Evolutionary conservation across 2,329 filamentous ascomycete species (phyloP), one percentile per base, ranked within the genome.

Genomic region (Corniculantispora saksenae): DNA sequence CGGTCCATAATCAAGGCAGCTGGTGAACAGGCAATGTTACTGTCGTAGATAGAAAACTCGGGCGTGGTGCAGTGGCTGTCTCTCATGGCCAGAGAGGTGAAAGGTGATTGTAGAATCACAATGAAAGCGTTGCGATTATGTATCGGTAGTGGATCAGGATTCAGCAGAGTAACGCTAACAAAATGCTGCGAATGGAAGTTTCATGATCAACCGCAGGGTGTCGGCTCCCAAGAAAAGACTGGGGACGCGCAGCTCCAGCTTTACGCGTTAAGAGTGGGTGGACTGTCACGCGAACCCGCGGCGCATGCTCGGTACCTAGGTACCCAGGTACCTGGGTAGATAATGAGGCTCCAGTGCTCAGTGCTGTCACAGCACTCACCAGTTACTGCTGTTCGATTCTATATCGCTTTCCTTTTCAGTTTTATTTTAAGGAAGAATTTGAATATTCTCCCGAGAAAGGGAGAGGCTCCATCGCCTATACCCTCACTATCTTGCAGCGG

Each of bases 1-100:
- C 72, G 72, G 69, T 72, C 73, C 76, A 77, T 78, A 75, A 66
- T 71, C 71, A 23, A 65, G 56, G 56, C 48, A 65, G 17, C 48
- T 29, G 25, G 63, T 56, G 50, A 56, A 69, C 29, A 19, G 10
- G 43, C 43, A 45, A 38, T 51, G 43, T 27, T 35, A 35, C 29
- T 43, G 48, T 45, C 27, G n/a, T 45, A 10, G 32, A 23, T 47
- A 25, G 51, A 19, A 50, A 55, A 27, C 38, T 56, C 51, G 43
- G 60, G 48, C 19, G 19, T 8, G 21, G 19, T 13, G 21, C 56
- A 38, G 9, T 19, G 40, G 19, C 32, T 50, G 35, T 55, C 8
- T 45, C n/a, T 47, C 60, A 62, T 62, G 60, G 21, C 60, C 50
- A 47, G 51, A 25, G 15, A 12, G 12, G 12, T 21, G 15, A 1